Evolutionary conservation across 108 stramenopile species (phyloP), one percentile per base, ranked within the genome.

Genomic region (Mediolabrus comicus): DNA sequence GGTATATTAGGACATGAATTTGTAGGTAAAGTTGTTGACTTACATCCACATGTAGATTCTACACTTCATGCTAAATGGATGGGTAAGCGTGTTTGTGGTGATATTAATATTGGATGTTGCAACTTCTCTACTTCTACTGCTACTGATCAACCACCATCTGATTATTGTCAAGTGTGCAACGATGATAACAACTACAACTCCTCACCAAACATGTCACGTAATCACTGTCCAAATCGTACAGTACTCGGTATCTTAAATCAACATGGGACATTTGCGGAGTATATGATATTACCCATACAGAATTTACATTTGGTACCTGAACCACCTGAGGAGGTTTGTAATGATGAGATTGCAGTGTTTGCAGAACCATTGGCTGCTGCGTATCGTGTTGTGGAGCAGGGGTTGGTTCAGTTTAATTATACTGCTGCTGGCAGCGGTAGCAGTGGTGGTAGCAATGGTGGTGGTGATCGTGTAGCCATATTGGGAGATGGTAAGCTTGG

Each of bases 401-500:
- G 73, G 7, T 46, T 86, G 58, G 68, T 86, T 3, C 28, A 65
- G 27, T 84, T 83, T 53, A 35, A 9, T 0, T 75, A 79, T 49
- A 26, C 38, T 13, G 39, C 29, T 10, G n/a, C n/a, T n/a, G n/a
- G n/a, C n/a, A n/a, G n/a, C n/a, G n/a, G n/a, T n/a, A n/a, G n/a
- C n/a, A 52, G 34, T 56, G 33, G 34, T 6, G 65, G 59, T 39
- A 68, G 60, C 17, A 17, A 49, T 14, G 30, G 75, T 19, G 71
- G 71, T 26, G 72, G 71, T 12, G 86, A 86, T 56, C 59, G 71
- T 33, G 88, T 89, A 11, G 84, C 84, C 10, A 83, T 92, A 49
- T 62, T 92, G 38, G 90, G 90, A 13, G 90, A 91, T 77, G 90
- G 90, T 10, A 91, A 91, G 67, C 56, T 91, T 17, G 88, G 88